These are phyloP conservation scores for Omphalotus olearius DNA, from an alignment of 1,284 basidiomycete species.

Conservation along the genomic window DNA sequence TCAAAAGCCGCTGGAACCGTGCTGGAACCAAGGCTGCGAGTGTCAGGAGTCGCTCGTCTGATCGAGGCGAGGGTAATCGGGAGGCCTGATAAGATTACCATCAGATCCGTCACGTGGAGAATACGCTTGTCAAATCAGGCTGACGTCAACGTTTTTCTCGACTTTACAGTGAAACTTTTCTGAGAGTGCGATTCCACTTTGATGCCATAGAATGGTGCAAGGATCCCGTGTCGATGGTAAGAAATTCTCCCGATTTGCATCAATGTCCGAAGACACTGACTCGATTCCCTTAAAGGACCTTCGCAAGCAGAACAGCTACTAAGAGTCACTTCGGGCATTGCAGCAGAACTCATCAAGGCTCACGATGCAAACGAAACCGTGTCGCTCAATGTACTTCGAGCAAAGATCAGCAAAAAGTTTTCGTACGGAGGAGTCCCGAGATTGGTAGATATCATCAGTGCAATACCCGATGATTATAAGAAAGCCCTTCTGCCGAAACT, in stretches of 20 bases:
- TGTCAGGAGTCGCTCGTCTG: no score
- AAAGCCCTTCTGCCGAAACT: slow-evolving; percentile 88
- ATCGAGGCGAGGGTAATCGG: not conserved
- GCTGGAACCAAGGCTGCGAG: no score
- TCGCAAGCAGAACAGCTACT: slow-evolving; percentile 90
- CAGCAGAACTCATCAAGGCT: slow-evolving; percentile 88
- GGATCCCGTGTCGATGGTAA: slow-evolving; percentile 5
- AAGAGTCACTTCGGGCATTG: slow-evolving; percentile 92
- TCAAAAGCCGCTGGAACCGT: no score
- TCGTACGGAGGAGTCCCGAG: slow-evolving; percentile 85
- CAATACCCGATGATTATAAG: slow-evolving; percentile 97
- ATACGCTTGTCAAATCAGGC: not conserved
- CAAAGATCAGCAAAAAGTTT: slow-evolving; percentile 88
- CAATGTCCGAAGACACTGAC: not conserved
- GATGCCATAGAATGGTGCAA: slow-evolving; percentile 1
- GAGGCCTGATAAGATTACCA: not conserved
- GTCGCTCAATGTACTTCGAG: slow-evolving; percentile 86
- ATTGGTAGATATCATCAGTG: slow-evolving; percentile 97
- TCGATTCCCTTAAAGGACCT: slow-evolving; percentile 43
- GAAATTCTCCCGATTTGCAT: not conserved
- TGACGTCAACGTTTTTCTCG: not conserved
- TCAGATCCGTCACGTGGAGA: not conserved
- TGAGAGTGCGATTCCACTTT: not conserved
- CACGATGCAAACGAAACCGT: slow-evolving; percentile 76
- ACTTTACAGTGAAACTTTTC: not conserved